Conservation (phyloP, 2,329 filamentous ascomycete genomes). For the Penicillium paneum region DNA sequence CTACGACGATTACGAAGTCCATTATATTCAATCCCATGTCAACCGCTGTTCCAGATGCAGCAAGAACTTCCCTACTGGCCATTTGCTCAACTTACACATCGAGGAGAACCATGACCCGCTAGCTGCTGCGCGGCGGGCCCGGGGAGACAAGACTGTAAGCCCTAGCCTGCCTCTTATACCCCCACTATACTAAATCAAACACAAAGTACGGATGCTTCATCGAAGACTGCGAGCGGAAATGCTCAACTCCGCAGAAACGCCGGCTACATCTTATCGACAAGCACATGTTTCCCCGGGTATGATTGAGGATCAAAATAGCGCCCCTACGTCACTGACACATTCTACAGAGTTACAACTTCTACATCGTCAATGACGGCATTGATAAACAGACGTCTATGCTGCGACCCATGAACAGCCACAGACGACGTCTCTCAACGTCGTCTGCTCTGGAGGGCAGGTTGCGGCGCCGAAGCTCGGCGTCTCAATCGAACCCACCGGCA, state of each 20-base stretch:
- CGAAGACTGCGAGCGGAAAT: constrained; percentile 80
- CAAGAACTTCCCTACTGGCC: constrained; percentile 81
- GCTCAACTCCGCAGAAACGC: constrained; percentile 77
- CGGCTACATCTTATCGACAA: constrained; percentile 89
- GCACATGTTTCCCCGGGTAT: constrained; percentile 75
- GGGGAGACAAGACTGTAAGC: constrained; percentile 79
- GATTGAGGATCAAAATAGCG: neutral
- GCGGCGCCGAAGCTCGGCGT: constrained; percentile 30
- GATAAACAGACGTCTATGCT: constrained; percentile 80
- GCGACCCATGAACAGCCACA: constrained; percentile 37
- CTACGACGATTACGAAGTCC: constrained; percentile 79
- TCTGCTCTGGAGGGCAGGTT: constrained; percentile 36
- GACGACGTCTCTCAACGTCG: constrained; percentile 36
- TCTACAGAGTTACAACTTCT: constrained; percentile 74
- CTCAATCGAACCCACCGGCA: constrained; percentile 21
- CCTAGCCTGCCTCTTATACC: neutral
- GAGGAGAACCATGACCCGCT: constrained; percentile 89
- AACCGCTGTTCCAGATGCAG: constrained; percentile 82
- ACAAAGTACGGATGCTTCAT: constrained; percentile 83
- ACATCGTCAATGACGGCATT: constrained; percentile 82
- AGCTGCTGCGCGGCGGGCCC: constrained; percentile 65
- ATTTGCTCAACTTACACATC: constrained; percentile 79
- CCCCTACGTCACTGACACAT: neutral
- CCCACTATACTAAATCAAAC: neutral
- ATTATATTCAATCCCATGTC: constrained; percentile 76